Evolutionary conservation across 139 green algal species (phyloP), one percentile per base, ranked within the genome.

Genomic region (Micromonas pusilla): DNA sequence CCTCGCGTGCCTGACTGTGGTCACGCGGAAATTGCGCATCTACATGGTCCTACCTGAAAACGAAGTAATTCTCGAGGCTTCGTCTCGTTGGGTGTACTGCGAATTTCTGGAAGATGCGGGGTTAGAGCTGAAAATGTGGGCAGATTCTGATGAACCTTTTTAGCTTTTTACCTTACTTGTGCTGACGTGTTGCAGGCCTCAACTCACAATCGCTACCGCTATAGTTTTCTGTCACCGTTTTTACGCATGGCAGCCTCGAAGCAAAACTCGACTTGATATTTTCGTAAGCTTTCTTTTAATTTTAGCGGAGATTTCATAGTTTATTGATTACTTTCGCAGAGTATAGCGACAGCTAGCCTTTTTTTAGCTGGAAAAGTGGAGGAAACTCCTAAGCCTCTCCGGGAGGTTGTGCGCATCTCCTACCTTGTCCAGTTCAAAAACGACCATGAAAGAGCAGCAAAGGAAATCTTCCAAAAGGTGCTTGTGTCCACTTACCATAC

Each of bases 361-460:
- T 95, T 93, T 83, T 84, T 97, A 45, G 93, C 83, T 0, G 85
- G 89, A 54, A 97, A 97, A 84, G 86, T 97, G 67, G 85, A 92
- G 78, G 92, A 97, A 79, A 85, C 39, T 19, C 92, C 91, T 1
- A 90, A 91, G 78, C 75, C 75, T 19, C 79, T 95, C 16, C 66
- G 65, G 0, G 87, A 93, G 30, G 85, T 97, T 34, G 60, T 93
- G 13, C 70, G 78, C 33, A 32, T 70, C 5, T 60, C 67, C 1
- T 71, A 76, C 20, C 23, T 73, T 1, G 33, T 84, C 16, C 31
- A 52, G 33, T 70, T 80, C 73, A 74, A 72, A 72, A 21, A 52
- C 30, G 32, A 39, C 2, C 66, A 21, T 26, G 30, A 72, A 1
- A 21, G 66, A 28, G n/a, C n/a, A 23, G 26, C n/a, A 31, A 65